Evolutionary conservation across 352 stramenopile genomes (phyloP).

Genomic region (Pythium sp.): DNA sequence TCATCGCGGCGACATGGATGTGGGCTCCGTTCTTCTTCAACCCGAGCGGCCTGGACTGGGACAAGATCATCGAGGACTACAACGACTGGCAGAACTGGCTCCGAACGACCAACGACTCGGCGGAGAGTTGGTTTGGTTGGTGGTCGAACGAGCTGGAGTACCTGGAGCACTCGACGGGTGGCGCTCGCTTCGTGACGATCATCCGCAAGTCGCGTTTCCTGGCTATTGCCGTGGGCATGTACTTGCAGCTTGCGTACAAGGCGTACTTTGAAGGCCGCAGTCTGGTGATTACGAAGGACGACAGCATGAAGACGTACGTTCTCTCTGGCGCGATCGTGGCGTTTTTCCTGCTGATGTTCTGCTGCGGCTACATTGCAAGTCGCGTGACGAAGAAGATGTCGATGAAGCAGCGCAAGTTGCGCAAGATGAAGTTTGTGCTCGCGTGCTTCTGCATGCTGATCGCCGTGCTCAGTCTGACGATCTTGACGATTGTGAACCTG

Average conservation of each 20-base stretch:
- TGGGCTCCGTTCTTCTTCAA: constrained; percentile 94
- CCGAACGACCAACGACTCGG: constrained; percentile 79
- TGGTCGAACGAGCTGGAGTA: constrained; percentile 83
- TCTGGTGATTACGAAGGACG: constrained; percentile 46
- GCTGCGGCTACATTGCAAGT: constrained; percentile 81
- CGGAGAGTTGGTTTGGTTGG: constrained; percentile 87
- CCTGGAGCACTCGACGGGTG: constrained; percentile 72
- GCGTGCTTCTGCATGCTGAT: constrained; percentile 65
- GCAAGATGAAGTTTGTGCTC: constrained; percentile 87
- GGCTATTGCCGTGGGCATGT: constrained; percentile 65
- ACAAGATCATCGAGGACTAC: constrained; percentile 95
- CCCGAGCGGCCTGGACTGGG: constrained; percentile 96
- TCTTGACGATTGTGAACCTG: constrained; percentile 70
- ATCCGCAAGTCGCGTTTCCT: constrained; percentile 83
- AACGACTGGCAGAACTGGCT: constrained; percentile 95
- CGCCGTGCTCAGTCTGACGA: constrained; percentile 63
- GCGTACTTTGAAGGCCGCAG: constrained; percentile 69
- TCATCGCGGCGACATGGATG: constrained; percentile 91
- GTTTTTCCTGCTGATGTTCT: constrained; percentile 70
- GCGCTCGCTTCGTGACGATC: constrained; percentile 62
- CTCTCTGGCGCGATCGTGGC: constrained; percentile 62
- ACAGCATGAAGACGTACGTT: constrained; percentile 62
- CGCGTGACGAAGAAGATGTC: constrained; percentile 89
- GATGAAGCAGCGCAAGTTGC: constrained; percentile 88
- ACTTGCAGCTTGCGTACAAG: constrained; percentile 80